These are phyloP conservation scores for Dendrobium huoshanense DNA, from an alignment of 106 monocot genomes.

Conservation along the genomic window DNA sequence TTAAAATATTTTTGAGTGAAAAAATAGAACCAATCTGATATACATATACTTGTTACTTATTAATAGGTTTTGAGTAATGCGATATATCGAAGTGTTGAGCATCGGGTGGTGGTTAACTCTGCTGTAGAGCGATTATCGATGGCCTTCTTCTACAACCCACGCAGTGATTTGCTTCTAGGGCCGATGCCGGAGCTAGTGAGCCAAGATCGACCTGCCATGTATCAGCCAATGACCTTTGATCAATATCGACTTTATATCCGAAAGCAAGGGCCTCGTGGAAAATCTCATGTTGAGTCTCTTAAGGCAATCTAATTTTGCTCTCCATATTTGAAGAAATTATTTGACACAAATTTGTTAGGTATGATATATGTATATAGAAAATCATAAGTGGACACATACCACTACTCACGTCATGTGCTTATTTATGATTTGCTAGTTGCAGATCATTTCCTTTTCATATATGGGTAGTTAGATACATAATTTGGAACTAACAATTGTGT, in stretches of 20 bases:
- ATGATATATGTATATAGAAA: too few species aligned
- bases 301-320: not conserved
- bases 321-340: not conserved
- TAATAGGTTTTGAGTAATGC: conserved; percentile 21
- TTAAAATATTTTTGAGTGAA: not conserved
- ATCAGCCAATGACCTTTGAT: conserved; percentile 14
- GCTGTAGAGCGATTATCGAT: conserved; percentile 11
- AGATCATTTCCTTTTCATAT: too few species aligned
- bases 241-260: conserved; percentile 18
- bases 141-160: conserved; percentile 29
- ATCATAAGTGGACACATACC: too few species aligned
- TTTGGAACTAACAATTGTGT: too few species aligned
- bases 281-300: conserved; percentile 18
- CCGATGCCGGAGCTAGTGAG: conserved; percentile 15
- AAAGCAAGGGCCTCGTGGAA: conserved; percentile 14
- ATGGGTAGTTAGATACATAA: too few species aligned
- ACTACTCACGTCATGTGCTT: too few species aligned
- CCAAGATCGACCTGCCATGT: not conserved
- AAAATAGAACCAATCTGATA: not conserved
- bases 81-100: conserved; percentile 24
- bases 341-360: not conserved
- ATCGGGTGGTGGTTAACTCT: conserved; percentile 15
- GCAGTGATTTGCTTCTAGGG: conserved; percentile 6
- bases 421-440: too few species aligned
- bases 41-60: not conserved